These are phyloP conservation scores for Trichocladium antarcticum DNA, from an alignment of 495 filamentous ascomycete species.

Conservation along the genomic window DNA sequence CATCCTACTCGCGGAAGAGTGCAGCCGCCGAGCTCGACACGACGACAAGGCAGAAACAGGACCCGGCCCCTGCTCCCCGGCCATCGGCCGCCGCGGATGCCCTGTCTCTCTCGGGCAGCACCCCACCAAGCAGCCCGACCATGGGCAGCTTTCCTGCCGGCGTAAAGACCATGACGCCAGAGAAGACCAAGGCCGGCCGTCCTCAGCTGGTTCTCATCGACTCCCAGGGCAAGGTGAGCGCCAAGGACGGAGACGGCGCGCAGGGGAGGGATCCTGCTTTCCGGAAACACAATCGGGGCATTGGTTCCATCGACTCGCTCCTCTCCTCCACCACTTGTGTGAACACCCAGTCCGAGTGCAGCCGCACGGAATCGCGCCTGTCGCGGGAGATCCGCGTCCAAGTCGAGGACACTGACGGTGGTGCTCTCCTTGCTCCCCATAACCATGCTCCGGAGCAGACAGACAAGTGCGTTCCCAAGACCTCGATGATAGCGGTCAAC, in stretches of 20 bases:
- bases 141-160: slow-evolving; percentile 8
- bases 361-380: slow-evolving; percentile 22
- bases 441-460: background rate
- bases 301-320: slow-evolving; percentile 26
- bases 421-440: background rate
- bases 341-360: slow-evolving; percentile 26
- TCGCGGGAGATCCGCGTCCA: slow-evolving; percentile 17
- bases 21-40: slow-evolving; percentile 12
- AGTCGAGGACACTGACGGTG: slow-evolving; percentile 10
- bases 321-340: slow-evolving; percentile 26
- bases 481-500: no score
- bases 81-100: slow-evolving; percentile 13
- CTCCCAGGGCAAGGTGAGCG: slow-evolving; percentile 3
- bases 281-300: slow-evolving; percentile 20
- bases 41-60: background rate
- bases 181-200: slow-evolving; percentile 7
- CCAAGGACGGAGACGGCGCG: slow-evolving; percentile 2
- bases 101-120: slow-evolving; percentile 21
- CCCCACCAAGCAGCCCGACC: slow-evolving; percentile 22
- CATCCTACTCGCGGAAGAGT: slow-evolving; percentile 13
- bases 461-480: slow-evolving; percentile 3
- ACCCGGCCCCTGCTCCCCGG: slow-evolving; percentile 3
- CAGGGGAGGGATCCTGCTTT: no score
- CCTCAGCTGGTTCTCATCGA: slow-evolving; percentile 10
- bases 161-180: slow-evolving; percentile 9